These are phyloP conservation scores for Xylaria polymorpha DNA, from an alignment of 2,329 filamentous ascomycete genomes.

Conservation along the genomic window DNA sequence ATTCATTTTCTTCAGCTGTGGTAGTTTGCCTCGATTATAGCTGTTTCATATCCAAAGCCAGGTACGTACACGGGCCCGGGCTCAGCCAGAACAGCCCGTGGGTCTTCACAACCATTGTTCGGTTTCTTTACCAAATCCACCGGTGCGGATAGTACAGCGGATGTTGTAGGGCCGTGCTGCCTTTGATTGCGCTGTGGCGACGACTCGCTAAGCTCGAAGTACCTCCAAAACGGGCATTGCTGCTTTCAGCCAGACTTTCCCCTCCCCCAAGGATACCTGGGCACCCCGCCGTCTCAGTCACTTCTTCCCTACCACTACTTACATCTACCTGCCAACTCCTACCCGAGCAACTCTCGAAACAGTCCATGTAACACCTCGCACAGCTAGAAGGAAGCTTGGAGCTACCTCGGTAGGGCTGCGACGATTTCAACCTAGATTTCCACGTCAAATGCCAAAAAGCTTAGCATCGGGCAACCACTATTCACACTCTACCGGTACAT, in stretches of 20 bases:
- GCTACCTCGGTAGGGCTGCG: conserved; percentile 46
- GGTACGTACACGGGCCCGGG: background rate
- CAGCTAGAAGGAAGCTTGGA: conserved; percentile 51
- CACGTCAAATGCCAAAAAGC: conserved; percentile 40
- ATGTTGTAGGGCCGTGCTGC: conserved; percentile 37
- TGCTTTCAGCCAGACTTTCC: conserved; percentile 43
- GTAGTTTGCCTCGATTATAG: conserved; percentile 22
- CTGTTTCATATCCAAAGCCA: conserved; percentile 19
- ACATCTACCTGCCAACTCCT: conserved; percentile 21
- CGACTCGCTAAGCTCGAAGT: conserved; percentile 33
- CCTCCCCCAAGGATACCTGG: conserved; percentile 20
- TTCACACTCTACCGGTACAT: conserved; percentile 40
- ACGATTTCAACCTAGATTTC: conserved; percentile 32
- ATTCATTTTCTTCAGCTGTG: conserved; percentile 26
- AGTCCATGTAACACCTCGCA: conserved; percentile 57
- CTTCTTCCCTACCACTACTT: conserved; percentile 30
- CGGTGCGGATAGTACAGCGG: conserved; percentile 25
- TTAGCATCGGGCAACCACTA: conserved; percentile 32
- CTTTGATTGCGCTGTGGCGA: conserved; percentile 36
- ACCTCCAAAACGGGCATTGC: conserved; percentile 38
- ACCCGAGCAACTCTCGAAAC: conserved; percentile 53
- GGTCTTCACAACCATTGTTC: conserved; percentile 12
- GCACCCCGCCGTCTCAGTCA: conserved; percentile 21
- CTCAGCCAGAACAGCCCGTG: conserved; percentile 13
- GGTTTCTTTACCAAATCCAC: conserved; percentile 14